Evolutionary conservation across 345 rosid species (phyloP).

Genomic region (Pistacia integerrima): DNA sequence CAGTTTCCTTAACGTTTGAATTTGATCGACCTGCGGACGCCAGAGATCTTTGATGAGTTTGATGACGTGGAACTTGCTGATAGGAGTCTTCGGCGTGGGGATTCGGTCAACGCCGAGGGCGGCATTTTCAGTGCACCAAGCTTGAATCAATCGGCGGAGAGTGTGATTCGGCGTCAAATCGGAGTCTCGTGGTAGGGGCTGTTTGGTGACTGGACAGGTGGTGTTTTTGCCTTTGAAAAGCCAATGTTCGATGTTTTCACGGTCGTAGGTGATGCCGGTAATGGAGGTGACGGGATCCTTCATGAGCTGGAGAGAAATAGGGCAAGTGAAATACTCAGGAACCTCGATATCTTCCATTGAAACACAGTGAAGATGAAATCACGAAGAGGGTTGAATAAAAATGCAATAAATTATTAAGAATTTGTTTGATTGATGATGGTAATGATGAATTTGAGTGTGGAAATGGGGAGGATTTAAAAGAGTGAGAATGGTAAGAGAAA

Average conservation of each 20-base stretch:
- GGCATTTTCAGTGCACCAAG: constrained; percentile 65
- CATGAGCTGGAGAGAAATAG: constrained; percentile 86
- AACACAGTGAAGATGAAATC: not conserved
- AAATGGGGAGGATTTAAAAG: not conserved
- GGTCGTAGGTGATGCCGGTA: constrained; percentile 88
- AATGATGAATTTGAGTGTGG: not conserved
- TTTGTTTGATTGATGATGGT: not conserved
- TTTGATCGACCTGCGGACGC: constrained; percentile 18
- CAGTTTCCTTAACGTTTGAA: constrained; percentile 37
- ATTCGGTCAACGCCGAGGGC: constrained; percentile 47
- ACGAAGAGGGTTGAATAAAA: too few relatives aligned
- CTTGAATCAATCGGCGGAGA: constrained; percentile 68
- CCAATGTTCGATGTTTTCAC: constrained; percentile 81
- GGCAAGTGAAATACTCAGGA: constrained; percentile 72
- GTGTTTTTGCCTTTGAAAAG: constrained; percentile 31
- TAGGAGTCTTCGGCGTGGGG: constrained; percentile 58
- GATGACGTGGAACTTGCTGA: constrained; percentile 34
- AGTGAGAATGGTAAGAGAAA: constrained; percentile 28
- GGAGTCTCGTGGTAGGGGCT: constrained; percentile 49
- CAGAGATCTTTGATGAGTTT: constrained; percentile 43
- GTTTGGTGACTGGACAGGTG: constrained; percentile 71
- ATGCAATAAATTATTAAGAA: too few relatives aligned
- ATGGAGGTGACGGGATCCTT: constrained; percentile 74
- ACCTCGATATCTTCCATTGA: constrained; percentile 56
- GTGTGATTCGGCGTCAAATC: constrained; percentile 80